Evolutionary conservation across 192 early-diverging fungal genomes (phyloP), one percentile per base, ranked within the genome.

Genomic region (Entomortierella lignicola): DNA sequence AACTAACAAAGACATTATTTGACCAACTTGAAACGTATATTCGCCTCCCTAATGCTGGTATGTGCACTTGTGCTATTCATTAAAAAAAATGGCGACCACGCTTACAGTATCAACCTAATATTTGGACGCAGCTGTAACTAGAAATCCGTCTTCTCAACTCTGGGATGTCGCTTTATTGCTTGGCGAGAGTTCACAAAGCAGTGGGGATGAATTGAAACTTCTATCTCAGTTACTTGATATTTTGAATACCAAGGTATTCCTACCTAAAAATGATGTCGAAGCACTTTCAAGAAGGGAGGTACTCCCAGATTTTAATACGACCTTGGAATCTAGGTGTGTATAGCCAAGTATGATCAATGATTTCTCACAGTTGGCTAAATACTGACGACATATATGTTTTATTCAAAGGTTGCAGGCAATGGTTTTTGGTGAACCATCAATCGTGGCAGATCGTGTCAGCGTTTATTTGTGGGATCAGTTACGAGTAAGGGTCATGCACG

Each of bases 21-120:
- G 55, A 44, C 12, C 51, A 52, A 21, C 20, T 77, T 30, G 41
- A 48, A 10, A 15, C 30, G 1, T 64, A 43, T 26, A 63, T 69
- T 27, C 21, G 39, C 34, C 59, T 77, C n/a, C 73, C 73, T 25
- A 69, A 68, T 26, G 41, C 66, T 0, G 73, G 73, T 66, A 60
- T 11, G 48, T 52, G 17, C 15, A n/a, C n/a, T n/a, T n/a, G n/a
- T n/a, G n/a, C n/a, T n/a, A n/a, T n/a, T n/a, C n/a, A n/a, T n/a
- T n/a, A n/a, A n/a, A n/a, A n/a, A n/a, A n/a, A n/a, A n/a, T n/a
- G n/a, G n/a, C n/a, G n/a, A n/a, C n/a, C n/a, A n/a, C n/a, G n/a
- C n/a, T n/a, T n/a, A n/a, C n/a, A n/a, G n/a, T n/a, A n/a, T n/a
- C n/a, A n/a, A n/a, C n/a, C n/a, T n/a, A n/a, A n/a, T 12, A 20